phyloP scores from a whole-genome alignment of 345 rosid genomes.

The Turnera subulata region DNA sequence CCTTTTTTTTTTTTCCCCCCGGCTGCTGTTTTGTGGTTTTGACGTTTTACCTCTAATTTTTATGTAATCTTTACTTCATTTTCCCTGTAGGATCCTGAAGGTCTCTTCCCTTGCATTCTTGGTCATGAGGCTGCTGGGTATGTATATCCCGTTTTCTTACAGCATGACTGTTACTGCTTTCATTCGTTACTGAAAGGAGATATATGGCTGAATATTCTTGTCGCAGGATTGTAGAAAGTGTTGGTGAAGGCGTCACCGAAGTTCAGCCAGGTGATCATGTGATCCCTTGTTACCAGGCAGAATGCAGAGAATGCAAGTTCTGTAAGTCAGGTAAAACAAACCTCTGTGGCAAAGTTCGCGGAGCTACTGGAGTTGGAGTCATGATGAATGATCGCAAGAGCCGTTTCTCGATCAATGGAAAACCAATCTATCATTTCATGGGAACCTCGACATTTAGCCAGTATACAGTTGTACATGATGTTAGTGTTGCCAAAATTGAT shows the following conservation, averaged over 20 bases:
- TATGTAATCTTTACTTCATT: too few relatives aligned
- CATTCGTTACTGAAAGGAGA: neutral
- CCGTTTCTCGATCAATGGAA: conserved; percentile 85
- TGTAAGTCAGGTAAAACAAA: conserved; percentile 98
- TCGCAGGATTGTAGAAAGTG: conserved; percentile 84
- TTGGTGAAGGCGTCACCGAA: conserved; percentile 93
- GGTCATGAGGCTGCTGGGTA: conserved; percentile 99
- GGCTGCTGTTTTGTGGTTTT: too few relatives aligned
- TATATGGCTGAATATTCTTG: conserved; percentile 9
- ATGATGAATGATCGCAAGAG: conserved; percentile 90
- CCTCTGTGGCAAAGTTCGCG: conserved; percentile 89
- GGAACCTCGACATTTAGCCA: conserved; percentile 98
- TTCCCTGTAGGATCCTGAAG: conserved; percentile 95
- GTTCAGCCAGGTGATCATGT: conserved; percentile 95
- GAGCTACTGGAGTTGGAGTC: conserved; percentile 91
- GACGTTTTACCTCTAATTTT: too few relatives aligned
- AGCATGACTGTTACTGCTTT: too few relatives aligned
- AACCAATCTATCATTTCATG: conserved; percentile 92
- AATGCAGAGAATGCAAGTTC: conserved; percentile 94
- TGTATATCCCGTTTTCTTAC: conserved; percentile 11
- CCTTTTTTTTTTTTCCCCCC: too few relatives aligned
- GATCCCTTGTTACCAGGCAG: conserved; percentile 99
- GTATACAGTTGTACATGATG: conserved; percentile 96
- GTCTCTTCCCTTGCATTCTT: conserved; percentile 90
- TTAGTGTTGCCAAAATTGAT: conserved; percentile 94